A percentile compares a stretch with the other conserved stretches of the same genome.
phyloP scores from a whole-genome alignment of 2,329 filamentous ascomycete species.

The Furcasterigmium furcatum region DNA sequence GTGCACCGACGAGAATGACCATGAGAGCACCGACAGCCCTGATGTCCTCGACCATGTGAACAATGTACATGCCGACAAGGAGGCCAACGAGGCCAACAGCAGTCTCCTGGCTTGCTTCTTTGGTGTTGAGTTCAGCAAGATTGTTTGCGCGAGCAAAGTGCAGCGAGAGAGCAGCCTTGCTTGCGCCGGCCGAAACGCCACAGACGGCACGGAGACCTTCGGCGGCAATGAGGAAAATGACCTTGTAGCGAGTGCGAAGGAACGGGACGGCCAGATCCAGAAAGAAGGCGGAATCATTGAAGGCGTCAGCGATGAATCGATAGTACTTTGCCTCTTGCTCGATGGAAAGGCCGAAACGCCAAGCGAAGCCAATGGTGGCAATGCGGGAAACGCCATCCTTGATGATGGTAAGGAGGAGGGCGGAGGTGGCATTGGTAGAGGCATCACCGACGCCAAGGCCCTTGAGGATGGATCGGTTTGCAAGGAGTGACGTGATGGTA shows the following conservation, averaged over 20 bases:
- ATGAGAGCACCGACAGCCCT: conserved; percentile 72
- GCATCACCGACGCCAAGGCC: conserved; percentile 81
- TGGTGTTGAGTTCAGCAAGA: conserved; percentile 87
- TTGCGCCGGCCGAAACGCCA: conserved; percentile 84
- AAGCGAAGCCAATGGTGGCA: conserved; percentile 83
- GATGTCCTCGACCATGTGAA: conserved; percentile 70
- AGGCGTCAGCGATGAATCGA: conserved; percentile 79
- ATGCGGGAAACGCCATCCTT: conserved; percentile 79
- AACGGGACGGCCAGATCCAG: conserved; percentile 80
- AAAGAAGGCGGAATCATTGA: conserved; percentile 84
- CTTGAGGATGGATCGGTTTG: conserved; percentile 78
- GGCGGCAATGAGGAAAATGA: conserved; percentile 45
- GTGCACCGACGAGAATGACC: conserved; percentile 67
- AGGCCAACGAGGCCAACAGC: conserved; percentile 87
- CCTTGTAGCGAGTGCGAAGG: conserved; percentile 53
- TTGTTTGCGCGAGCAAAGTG: conserved; percentile 90
- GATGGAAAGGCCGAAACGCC: conserved; percentile 75
- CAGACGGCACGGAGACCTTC: conserved; percentile 63
- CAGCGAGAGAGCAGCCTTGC: conserved; percentile 85
- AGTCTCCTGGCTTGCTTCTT: conserved; percentile 95
- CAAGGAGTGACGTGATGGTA: conserved; percentile 75
- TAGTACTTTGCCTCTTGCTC: conserved; percentile 91
- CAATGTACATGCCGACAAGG: conserved; percentile 77
- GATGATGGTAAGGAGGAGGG: conserved; percentile 77
- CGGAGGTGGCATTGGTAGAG: conserved; percentile 72